Percentiles rank a stretch among this genome's conserved stretches.
Conservation (phyloP, 1,139 yeast genomes). For the Magnusiomyces tetraspermus region DNA sequence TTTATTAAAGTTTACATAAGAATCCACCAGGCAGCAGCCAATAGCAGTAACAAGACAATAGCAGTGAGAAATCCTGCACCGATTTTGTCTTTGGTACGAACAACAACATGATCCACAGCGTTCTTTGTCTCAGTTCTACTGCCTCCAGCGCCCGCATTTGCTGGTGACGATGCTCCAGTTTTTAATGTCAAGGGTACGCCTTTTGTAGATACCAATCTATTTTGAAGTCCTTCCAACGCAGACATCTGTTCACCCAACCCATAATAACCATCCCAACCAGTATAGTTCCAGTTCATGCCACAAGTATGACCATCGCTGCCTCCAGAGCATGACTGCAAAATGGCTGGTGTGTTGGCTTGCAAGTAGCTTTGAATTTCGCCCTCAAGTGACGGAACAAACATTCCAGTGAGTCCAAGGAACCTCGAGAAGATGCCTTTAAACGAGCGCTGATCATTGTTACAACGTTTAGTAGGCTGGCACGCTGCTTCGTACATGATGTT, state of each 20-base stretch:
- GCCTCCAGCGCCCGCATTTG: neutral
- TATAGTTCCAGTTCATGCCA: slow-evolving; percentile 67
- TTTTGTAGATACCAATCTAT: slow-evolving; percentile 34
- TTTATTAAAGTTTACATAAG: slow-evolving; percentile 28
- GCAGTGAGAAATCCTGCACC: slow-evolving; percentile 85
- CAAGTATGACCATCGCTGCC: slow-evolving; percentile 87
- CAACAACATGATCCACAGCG: neutral
- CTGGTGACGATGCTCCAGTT: slow-evolving; percentile 40
- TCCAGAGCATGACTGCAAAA: slow-evolving; percentile 76
- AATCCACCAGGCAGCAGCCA: slow-evolving; percentile 69
- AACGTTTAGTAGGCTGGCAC: slow-evolving; percentile 52
- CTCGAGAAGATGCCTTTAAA: slow-evolving; percentile 78
- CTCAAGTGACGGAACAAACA: slow-evolving; percentile 55
- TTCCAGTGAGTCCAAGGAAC: slow-evolving; percentile 65
- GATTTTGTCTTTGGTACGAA: slow-evolving; percentile 45
- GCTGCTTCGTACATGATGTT: slow-evolving; percentile 70
- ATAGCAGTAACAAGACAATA: slow-evolving; percentile 53
- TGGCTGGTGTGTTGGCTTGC: slow-evolving; percentile 61
- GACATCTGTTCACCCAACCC: slow-evolving; percentile 95
- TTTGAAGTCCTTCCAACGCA: slow-evolving; percentile 71
- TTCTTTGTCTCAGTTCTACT: neutral
- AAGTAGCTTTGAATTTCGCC: slow-evolving; percentile 45
- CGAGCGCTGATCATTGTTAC: slow-evolving; percentile 85
- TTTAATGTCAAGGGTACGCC: slow-evolving; percentile 37
- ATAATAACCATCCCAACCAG: slow-evolving; percentile 64